Evolutionary conservation across 257 asterid genomes (phyloP), one percentile per base, ranked within the genome.

Genomic region (Forsythia suspensa): DNA sequence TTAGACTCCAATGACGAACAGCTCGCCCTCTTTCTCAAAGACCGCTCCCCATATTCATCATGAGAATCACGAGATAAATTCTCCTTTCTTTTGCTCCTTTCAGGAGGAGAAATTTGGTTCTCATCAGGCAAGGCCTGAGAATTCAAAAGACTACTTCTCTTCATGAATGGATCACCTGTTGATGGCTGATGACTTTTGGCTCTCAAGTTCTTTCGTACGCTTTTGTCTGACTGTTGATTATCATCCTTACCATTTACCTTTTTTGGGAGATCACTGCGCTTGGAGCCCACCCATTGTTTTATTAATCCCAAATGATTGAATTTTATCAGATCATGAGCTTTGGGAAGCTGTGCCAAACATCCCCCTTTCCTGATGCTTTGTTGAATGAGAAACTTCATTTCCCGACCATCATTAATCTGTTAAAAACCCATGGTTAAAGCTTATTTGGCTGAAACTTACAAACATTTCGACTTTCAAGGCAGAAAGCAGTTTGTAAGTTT

Each of bases 251-350:
- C 87, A 75, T 73, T 88, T 73, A 65, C 80, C 84, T 83, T 91
- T 87, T 84, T 91, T 57, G 79, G 83, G 15, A 84, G 86, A 70
- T 87, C 87, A 73, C 90, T 89, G 75, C 94, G 80, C 82, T 92
- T 92, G 51, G 97, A 94, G 80, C 93, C 86, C 11, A 81, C 86
- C 97, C 96, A 92, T 70, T 83, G 84, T 75, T 84, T 88, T 70
- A 88, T 84, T 87, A 80, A 82, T 85, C 89, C 94, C 42, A 82
- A 82, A 80, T 85, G 86, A 79, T 79, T 82, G 37, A 79, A 59
- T 73, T 82, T 80, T 70, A 68, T 76, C 84, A 74, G 84, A 65
- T 78, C 91, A 40, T 66, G 83, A 72, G 84, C 63, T 55, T 57
- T 84, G 79, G 44, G 77, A 43, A 61, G 81, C 85, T 78, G 79